Conservation (phyloP, 495 filamentous ascomycete genomes). For the Chaetomium fimeti region DNA sequence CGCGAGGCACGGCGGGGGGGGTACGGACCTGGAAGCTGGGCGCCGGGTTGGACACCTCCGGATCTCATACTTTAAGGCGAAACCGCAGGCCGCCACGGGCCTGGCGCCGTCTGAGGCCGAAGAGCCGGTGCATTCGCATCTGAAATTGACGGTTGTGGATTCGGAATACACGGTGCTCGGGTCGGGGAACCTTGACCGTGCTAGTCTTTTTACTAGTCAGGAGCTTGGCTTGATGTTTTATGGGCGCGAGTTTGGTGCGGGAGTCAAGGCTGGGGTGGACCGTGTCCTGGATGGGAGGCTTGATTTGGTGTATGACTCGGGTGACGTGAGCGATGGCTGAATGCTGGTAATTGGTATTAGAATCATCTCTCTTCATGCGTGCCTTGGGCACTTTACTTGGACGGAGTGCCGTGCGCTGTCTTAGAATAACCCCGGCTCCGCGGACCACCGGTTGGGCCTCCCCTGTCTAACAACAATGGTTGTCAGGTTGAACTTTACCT, state of each 20-base stretch:
- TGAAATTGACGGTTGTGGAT: conserved; percentile 68
- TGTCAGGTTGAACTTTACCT: too few relatives aligned
- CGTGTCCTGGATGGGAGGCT: conserved; percentile 47
- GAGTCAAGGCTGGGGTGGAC: conserved; percentile 44
- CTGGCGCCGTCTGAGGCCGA: conserved; percentile 24
- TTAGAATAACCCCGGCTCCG: too few relatives aligned
- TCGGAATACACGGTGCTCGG: conserved; percentile 59
- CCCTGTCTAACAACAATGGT: too few relatives aligned
- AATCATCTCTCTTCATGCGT: neutral
- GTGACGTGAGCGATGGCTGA: neutral
- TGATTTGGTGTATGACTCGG: conserved; percentile 39
- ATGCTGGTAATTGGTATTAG: neutral
- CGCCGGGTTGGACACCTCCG: conserved; percentile 40
- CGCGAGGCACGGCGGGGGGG: neutral
- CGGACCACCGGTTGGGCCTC: too few relatives aligned
- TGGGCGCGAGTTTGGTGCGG: conserved; percentile 43
- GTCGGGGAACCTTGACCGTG: conserved; percentile 73
- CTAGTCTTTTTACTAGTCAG: conserved; percentile 74
- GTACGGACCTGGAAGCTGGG: conserved; percentile 36
- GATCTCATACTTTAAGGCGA: conserved; percentile 51
- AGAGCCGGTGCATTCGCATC: conserved; percentile 65
- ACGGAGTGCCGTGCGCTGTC: too few relatives aligned
- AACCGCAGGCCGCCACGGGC: neutral
- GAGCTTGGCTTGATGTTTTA: conserved; percentile 70
- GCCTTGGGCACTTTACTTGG: too few relatives aligned